Conservation (phyloP, 306 rosid species). For the Trifolium pratense region DNA sequence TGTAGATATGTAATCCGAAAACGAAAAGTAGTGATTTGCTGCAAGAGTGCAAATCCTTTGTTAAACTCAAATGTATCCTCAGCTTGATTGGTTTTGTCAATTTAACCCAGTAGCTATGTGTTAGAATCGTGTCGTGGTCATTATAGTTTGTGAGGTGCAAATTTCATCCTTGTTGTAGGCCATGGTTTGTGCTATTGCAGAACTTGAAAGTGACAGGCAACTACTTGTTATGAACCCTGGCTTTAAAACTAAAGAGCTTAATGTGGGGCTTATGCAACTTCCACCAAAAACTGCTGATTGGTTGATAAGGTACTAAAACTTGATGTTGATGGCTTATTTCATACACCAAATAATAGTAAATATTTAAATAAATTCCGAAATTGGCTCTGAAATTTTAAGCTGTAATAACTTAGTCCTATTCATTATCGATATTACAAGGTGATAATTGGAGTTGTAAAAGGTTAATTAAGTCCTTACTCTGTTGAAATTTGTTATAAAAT, state of each 20-base stretch:
- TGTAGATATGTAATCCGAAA: not conserved
- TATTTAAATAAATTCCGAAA: not conserved
- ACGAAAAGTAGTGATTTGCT: slow-evolving; percentile 7
- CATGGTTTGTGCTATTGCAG: slow-evolving; percentile 83
- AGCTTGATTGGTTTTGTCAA: not conserved
- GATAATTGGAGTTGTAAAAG: not conserved
- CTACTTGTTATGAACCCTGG: slow-evolving; percentile 54
- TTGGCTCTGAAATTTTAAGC: not conserved
- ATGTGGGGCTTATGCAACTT: slow-evolving; percentile 80
- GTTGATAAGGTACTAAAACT: slow-evolving; percentile 63
- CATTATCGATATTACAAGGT: not conserved
- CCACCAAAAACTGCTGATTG: slow-evolving; percentile 56
- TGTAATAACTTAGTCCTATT: not conserved
- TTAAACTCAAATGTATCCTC: not conserved
- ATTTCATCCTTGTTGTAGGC: slow-evolving; percentile 53
- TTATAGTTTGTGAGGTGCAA: too few relatives aligned
- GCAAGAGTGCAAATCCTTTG: not conserved
- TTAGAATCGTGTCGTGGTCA: not conserved
- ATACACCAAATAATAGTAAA: not conserved
- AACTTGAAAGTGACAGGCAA: slow-evolving; percentile 87
- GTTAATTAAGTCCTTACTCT: not conserved
- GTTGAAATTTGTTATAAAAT: not conserved
- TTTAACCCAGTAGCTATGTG: not conserved
- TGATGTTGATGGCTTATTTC: slow-evolving; percentile 33
- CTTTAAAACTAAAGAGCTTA: slow-evolving; percentile 56